Conservation (phyloP, 371 early-diverging fungal species). For the Lichtheimia ramosa region DNA sequence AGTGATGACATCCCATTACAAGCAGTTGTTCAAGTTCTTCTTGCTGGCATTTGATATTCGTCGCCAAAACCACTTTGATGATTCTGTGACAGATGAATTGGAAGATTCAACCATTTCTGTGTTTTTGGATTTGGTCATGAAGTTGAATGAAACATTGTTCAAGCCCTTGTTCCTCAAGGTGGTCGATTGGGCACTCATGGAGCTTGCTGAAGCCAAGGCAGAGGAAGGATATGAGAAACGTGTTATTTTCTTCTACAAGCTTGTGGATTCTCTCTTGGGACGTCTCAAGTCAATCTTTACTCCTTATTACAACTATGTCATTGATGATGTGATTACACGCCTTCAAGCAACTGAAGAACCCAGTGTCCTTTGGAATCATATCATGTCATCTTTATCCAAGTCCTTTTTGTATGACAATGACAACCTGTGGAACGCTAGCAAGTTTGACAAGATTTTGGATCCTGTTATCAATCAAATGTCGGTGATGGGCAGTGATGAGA, state of each 20-base stretch:
- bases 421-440: constrained; percentile 72
- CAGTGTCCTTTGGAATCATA: constrained; percentile 58
- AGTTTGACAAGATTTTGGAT: constrained; percentile 70
- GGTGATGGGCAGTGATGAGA: constrained; percentile 47
- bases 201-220: constrained; percentile 37
- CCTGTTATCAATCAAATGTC: constrained; percentile 76
- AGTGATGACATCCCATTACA: constrained; percentile 69
- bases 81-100: constrained; percentile 48
- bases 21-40: constrained; percentile 81
- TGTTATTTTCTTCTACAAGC: constrained; percentile 76
- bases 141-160: constrained; percentile 92
- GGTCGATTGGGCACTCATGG: constrained; percentile 87
- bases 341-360: constrained; percentile 49
- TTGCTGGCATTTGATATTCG: constrained; percentile 73
- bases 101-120: constrained; percentile 72
- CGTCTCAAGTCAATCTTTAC: constrained; percentile 83
- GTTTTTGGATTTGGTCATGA: constrained; percentile 82
- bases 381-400: constrained; percentile 64
- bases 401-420: constrained; percentile 74
- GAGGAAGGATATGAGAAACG: constrained; percentile 55
- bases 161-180: constrained; percentile 89
- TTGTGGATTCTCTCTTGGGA: constrained; percentile 69
- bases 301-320: constrained; percentile 79
- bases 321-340: constrained; percentile 69
- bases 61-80: constrained; percentile 38